Evolutionary conservation across 2,329 filamentous ascomycete genomes (phyloP).

Genomic region (Nannizziopsis arthrosporioides): DNA sequence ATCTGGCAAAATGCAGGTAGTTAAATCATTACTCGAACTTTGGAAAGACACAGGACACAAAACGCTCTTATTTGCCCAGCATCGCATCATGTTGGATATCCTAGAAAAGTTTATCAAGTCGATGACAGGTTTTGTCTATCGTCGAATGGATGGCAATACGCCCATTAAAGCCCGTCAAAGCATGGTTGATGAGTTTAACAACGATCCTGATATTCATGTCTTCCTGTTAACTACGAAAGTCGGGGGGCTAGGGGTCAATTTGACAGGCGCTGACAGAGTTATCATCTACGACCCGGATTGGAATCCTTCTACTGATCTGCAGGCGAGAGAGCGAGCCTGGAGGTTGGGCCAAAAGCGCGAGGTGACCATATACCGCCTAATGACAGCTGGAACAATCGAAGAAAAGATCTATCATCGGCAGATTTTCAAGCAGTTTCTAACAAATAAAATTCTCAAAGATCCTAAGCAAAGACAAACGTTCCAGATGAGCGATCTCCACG

Average conservation of each 20-base stretch:
- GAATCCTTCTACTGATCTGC: conserved; percentile 94
- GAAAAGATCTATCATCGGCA: conserved; percentile 99
- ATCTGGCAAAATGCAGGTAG: conserved; percentile 93
- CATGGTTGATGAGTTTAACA: conserved; percentile 89
- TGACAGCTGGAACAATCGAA: conserved; percentile 95
- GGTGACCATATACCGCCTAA: conserved; percentile 92
- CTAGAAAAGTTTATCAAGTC: conserved; percentile 66
- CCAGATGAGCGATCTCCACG: conserved; percentile 77
- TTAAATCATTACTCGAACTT: conserved; percentile 71
- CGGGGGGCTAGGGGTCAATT: conserved; percentile 81
- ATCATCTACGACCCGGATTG: conserved; percentile 98
- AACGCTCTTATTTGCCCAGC: conserved; percentile 82
- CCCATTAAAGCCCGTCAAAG: conserved; percentile 77
- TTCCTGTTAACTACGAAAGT: conserved; percentile 94
- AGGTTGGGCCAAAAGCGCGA: conserved; percentile 87
- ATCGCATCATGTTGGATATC: conserved; percentile 90
- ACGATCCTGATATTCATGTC: conserved; percentile 62
- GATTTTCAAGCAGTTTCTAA: conserved; percentile 96
- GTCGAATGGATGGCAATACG: conserved; percentile 89
- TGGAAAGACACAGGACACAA: conserved; percentile 94
- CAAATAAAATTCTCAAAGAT: conserved; percentile 89
- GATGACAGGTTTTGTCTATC: conserved; percentile 59
- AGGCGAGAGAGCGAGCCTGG: conserved; percentile 93
- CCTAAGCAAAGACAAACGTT: conserved; percentile 88
- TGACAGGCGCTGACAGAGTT: conserved; percentile 88